phyloP scores from a whole-genome alignment of 176 grass and related monocot species.

The Phoenix roebelenii region DNA sequence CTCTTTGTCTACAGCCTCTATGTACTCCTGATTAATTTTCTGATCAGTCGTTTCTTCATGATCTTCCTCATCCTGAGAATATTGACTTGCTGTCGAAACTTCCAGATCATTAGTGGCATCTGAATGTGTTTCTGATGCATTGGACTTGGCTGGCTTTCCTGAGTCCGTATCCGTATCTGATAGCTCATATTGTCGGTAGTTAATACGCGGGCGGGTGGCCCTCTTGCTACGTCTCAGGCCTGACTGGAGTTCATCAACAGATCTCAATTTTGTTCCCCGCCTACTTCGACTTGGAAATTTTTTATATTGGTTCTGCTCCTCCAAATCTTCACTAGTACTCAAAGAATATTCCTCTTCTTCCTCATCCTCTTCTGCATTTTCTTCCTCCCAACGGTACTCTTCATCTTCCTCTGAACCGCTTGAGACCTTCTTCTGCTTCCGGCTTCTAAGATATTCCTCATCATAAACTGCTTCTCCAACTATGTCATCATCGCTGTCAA shows the following conservation, averaged over 20 bases:
- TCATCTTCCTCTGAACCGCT: conserved; percentile 50
- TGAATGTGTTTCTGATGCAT: conserved; percentile 41
- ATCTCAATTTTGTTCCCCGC: conserved; percentile 40
- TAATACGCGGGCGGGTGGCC: conserved; percentile 40
- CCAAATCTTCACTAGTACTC: conserved; percentile 50
- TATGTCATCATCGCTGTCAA: conserved; percentile 79
- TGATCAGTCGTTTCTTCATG: conserved; percentile 10
- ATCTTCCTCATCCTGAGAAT: conserved; percentile 49
- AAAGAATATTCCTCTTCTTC: conserved; percentile 49
- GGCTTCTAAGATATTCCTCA: conserved; percentile 76
- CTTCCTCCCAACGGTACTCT: conserved; percentile 56
- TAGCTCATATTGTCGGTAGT: conserved; percentile 45
- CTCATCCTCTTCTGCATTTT: conserved; percentile 68
- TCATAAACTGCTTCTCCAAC: conserved; percentile 93
- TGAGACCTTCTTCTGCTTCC: conserved; percentile 39
- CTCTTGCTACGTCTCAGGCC: conserved; percentile 70
- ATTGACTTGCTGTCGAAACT: conserved; percentile 49
- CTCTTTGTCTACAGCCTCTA: conserved; percentile 38
- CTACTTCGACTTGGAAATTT: conserved; percentile 31
- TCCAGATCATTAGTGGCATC: conserved; percentile 28
- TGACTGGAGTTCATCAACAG: conserved; percentile 44
- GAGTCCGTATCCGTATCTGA: conserved; percentile 44
- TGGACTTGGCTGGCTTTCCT: conserved; percentile 30
- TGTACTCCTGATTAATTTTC: conserved; percentile 29
- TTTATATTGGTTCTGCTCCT: conserved; percentile 26